These are phyloP conservation scores for Emergomyces orientalis DNA, from an alignment of 2,329 filamentous ascomycete genomes.

Conservation along the genomic window DNA sequence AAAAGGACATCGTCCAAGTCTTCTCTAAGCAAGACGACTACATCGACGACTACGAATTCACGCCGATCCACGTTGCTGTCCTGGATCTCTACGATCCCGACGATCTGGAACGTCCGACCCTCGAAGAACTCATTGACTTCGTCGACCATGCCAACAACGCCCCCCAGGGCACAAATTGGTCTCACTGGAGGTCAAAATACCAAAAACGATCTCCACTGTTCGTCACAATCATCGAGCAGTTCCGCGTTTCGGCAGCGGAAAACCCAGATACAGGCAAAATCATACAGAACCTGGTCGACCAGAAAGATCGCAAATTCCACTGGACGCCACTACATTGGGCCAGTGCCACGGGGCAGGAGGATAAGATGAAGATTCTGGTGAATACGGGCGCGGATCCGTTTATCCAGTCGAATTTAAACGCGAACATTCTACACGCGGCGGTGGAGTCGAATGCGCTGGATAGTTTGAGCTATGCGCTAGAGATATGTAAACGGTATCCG, in stretches of 20 bases:
- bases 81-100: constrained; percentile 15
- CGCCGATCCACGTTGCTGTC: constrained; percentile 15
- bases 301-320: constrained; percentile 16
- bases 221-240: constrained; percentile 14
- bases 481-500: constrained; percentile 13
- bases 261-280: constrained; percentile 13
- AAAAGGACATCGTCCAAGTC: constrained; percentile 15
- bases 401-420: constrained; percentile 14
- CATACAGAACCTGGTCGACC: constrained; percentile 15
- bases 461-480: constrained; percentile 11
- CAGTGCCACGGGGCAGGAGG: constrained; percentile 13
- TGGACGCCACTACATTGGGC: constrained; percentile 18
- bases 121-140: constrained; percentile 15
- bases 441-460: constrained; percentile 14
- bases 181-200: constrained; percentile 14
- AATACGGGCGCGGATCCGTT: constrained; percentile 15
- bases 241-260: constrained; percentile 13
- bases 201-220: constrained; percentile 15
- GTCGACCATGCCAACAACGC: constrained; percentile 15
- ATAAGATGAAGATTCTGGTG: constrained; percentile 15
- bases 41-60: constrained; percentile 15
- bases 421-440: constrained; percentile 15
- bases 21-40: constrained; percentile 16
- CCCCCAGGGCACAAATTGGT: constrained; percentile 14
- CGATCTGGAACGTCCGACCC: constrained; percentile 14